These are phyloP conservation scores for Rhododendron ovatum DNA, from an alignment of 148 eudicot species.

Conservation along the genomic window DNA sequence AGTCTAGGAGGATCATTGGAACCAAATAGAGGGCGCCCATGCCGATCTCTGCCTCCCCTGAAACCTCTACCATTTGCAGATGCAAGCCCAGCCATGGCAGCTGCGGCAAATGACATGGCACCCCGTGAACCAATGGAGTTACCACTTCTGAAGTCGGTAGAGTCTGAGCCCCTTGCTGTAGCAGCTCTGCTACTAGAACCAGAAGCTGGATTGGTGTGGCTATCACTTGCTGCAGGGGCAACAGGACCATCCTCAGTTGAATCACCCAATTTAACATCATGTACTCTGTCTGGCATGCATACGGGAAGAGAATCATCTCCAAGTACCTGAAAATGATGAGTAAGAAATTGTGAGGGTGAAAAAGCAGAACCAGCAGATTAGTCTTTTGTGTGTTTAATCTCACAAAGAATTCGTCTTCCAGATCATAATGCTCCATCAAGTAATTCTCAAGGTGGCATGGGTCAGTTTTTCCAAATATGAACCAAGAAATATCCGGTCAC, in stretches of 20 bases:
- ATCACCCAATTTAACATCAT: slow-evolving; percentile 89
- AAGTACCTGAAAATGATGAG: slow-evolving; percentile 48
- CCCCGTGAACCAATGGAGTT: slow-evolving; percentile 80
- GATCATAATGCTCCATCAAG: neutral
- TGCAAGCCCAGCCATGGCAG: slow-evolving; percentile 97
- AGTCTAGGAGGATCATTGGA: slow-evolving; percentile 66
- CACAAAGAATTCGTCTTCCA: slow-evolving; percentile 1
- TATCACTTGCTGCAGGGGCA: slow-evolving; percentile 50
- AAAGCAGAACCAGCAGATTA: neutral
- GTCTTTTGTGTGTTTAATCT: neutral
- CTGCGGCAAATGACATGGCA: slow-evolving; percentile 98
- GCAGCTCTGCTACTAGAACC: slow-evolving; percentile 74
- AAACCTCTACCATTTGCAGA: slow-evolving; percentile 74
- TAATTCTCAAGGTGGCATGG: neutral
- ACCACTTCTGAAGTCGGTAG: slow-evolving; percentile 60
- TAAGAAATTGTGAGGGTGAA: neutral
- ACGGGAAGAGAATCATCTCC: slow-evolving; percentile 70
- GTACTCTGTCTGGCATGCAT: slow-evolving; percentile 82
- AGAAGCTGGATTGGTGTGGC: slow-evolving; percentile 58
- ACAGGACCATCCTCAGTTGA: slow-evolving; percentile 51
- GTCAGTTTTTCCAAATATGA: neutral
- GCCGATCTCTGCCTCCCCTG: slow-evolving; percentile 70
- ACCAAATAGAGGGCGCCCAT: slow-evolving; percentile 60
- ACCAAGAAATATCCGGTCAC: neutral
- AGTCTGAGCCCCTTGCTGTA: slow-evolving; percentile 48